Evolutionary conservation across 441 rosid genomes (phyloP).

Genomic region (Kokia cookei): DNA sequence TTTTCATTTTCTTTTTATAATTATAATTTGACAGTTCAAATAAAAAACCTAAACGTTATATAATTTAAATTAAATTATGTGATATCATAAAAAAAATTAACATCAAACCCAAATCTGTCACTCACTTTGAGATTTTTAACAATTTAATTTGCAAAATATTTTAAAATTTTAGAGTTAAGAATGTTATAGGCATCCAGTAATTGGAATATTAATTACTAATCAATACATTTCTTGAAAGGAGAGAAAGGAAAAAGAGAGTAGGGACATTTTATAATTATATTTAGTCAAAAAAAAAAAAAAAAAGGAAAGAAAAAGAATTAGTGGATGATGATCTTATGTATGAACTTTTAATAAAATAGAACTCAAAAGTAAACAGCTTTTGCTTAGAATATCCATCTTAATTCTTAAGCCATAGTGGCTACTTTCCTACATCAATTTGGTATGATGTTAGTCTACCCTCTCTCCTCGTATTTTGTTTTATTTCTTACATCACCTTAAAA

Average conservation of each 20-base stretch:
- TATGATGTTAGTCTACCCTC: no score
- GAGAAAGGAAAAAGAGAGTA: neutral
- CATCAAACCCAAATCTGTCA: no score
- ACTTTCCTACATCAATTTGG: neutral
- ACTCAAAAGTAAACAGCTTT: neutral
- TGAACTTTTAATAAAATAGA: neutral
- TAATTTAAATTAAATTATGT: no score
- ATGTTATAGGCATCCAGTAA: neutral
- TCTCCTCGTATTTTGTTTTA: no score
- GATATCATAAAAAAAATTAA: no score
- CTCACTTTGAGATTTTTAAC: no score
- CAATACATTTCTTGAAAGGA: neutral
- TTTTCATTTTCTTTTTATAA: neutral
- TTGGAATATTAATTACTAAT: no score
- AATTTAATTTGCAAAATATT: no score
- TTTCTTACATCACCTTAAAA: no score
- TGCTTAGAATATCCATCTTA: neutral
- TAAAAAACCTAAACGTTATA: neutral
- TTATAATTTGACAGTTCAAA: neutral
- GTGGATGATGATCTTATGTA: neutral
- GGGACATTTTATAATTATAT: neutral
- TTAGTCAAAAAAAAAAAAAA: neutral
- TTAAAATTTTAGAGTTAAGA: no score
- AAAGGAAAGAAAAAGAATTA: no score
- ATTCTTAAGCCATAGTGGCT: neutral